phyloP scores from a whole-genome alignment of 2,329 filamentous ascomycete genomes.

The Dactylonectria macrodidyma region DNA sequence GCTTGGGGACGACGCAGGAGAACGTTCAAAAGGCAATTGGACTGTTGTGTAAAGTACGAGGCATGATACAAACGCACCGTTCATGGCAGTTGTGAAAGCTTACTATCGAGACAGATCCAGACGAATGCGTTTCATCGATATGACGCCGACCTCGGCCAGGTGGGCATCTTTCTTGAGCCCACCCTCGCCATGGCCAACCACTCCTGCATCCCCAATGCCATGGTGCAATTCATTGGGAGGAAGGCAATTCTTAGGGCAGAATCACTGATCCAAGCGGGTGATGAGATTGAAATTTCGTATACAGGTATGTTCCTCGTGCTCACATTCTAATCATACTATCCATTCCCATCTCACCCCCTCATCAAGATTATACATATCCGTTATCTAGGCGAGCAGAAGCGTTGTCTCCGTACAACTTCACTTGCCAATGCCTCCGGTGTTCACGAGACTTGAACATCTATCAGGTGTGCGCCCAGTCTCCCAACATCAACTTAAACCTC shows the following conservation, averaged over 20 bases:
- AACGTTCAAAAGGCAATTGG: conserved; percentile 59
- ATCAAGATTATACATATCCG: conserved; percentile 64
- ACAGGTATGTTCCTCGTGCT: conserved; percentile 61
- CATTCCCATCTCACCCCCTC: conserved; percentile 1
- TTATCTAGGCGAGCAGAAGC: conserved; percentile 58
- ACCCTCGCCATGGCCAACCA: conserved; percentile 74
- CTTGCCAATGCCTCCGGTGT: conserved; percentile 67
- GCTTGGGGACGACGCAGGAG: conserved; percentile 54
- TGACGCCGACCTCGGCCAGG: conserved; percentile 66
- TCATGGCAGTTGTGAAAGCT: background rate
- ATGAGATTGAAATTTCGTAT: conserved; percentile 75
- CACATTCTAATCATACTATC: background rate
- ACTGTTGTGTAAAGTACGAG: conserved; percentile 67
- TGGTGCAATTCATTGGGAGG: conserved; percentile 69
- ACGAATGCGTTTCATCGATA: conserved; percentile 74
- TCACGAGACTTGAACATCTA: conserved; percentile 67
- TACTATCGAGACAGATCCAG: conserved; percentile 61
- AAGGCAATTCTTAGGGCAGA: conserved; percentile 67
- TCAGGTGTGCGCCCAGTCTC: conserved; percentile 62
- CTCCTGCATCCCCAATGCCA: conserved; percentile 73
- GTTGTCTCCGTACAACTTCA: conserved; percentile 67
- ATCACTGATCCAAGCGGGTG: conserved; percentile 62
- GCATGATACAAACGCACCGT: background rate
- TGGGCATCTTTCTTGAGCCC: conserved; percentile 70
- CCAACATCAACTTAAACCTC: conserved; percentile 59